Conservation (phyloP, 306 rosid species). For the Hippophae tibetana region DNA sequence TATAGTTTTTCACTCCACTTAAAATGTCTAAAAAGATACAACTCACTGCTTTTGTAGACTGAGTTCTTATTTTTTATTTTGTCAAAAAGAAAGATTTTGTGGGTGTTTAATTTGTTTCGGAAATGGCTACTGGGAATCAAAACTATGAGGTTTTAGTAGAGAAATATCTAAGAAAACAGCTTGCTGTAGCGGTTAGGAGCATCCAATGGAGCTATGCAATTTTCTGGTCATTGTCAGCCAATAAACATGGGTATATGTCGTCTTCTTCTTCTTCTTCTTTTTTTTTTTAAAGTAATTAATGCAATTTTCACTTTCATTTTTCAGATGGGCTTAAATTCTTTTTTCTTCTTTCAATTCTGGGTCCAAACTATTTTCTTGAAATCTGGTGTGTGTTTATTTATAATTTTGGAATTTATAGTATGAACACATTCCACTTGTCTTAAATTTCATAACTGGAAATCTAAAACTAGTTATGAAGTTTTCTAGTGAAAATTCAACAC, state of each 20-base stretch:
- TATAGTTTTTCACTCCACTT: neutral
- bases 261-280: too few species aligned
- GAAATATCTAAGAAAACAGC: slow-evolving; percentile 40
- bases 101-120: neutral
- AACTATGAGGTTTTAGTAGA: slow-evolving; percentile 33
- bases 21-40: neutral
- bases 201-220: slow-evolving; percentile 86
- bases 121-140: slow-evolving; percentile 37
- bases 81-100: neutral
- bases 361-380: neutral
- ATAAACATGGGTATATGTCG: slow-evolving; percentile 44
- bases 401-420: too few species aligned
- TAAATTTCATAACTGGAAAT: too few species aligned
- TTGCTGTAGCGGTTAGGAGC: slow-evolving; percentile 74
- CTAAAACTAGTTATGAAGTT: too few species aligned
- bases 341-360: neutral
- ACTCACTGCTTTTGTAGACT: slow-evolving; percentile 2
- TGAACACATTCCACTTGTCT: too few species aligned
- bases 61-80: slow-evolving; percentile 3
- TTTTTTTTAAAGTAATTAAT: neutral
- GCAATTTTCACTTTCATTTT: neutral
- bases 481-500: too few species aligned
- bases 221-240: slow-evolving; percentile 69
- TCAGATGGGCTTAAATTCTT: neutral
- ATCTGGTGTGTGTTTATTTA: too few species aligned